Conservation (phyloP, 768 basidiomycete genomes). For the Mycena epipterygia region DNA sequence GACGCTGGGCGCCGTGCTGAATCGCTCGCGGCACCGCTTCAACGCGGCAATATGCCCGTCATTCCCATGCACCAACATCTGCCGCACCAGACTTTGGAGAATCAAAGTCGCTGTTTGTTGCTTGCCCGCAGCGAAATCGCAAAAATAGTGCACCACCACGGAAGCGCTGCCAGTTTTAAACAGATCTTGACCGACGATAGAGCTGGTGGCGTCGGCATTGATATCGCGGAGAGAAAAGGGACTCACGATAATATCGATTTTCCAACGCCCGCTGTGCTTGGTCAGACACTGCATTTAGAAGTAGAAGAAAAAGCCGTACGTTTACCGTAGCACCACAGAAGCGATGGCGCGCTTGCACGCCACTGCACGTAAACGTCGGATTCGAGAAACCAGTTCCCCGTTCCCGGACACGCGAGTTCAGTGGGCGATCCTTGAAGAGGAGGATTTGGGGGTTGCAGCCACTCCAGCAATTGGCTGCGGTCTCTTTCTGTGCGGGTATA, state of each 20-base stretch:
- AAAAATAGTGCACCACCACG: conserved; percentile 19
- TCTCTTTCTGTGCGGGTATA: conserved; percentile 15
- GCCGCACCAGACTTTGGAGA: conserved; percentile 19
- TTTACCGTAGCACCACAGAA: conserved; percentile 29
- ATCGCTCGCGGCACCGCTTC: conserved; percentile 27
- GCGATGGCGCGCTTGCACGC: conserved; percentile 9
- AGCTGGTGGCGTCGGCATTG: conserved; percentile 6
- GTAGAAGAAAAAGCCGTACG: conserved; percentile 1
- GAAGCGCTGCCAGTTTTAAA: too few relatives aligned
- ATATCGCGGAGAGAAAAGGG: not conserved
- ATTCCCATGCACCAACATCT: conserved; percentile 18
- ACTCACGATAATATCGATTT: conserved; percentile 28
- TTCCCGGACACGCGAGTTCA: conserved; percentile 21
- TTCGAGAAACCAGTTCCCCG: conserved; percentile 27
- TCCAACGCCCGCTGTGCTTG: conserved; percentile 24
- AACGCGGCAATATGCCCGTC: conserved; percentile 17
- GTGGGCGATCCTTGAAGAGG: not conserved
- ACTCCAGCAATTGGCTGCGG: conserved; percentile 15
- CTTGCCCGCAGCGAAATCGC: conserved; percentile 29
- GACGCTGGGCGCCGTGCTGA: conserved; percentile 7
- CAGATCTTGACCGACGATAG: conserved; percentile 26
- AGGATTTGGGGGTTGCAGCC: conserved; percentile 20
- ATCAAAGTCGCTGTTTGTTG: conserved; percentile 6
- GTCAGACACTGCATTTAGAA: not conserved
- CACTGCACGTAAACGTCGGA: conserved; percentile 22